Base-by-base conservation (phyloP, 2,329 filamentous ascomycete genomes). In the Fusarium graminum region DNA sequence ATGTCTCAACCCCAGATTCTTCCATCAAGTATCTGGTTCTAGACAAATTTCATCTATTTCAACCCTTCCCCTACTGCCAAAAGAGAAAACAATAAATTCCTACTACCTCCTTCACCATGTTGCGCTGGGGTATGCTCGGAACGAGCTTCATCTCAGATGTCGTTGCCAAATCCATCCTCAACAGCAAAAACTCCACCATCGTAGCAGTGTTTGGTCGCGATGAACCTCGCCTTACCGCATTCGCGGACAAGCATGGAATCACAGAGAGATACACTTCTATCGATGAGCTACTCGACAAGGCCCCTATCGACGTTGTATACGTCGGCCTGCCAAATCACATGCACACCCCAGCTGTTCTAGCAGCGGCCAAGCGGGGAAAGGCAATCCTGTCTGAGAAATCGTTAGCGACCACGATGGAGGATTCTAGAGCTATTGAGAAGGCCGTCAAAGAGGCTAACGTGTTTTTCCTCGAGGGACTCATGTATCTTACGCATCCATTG, bases 71-170 rank as follows among this genome's bases (percentile, higher is more conserved):
- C 16, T 2, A 26, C 28, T 3, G 5, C 3, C 4, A 19, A 13
- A 4, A 17, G 9, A 4, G 12, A 8, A 10, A 13, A 3, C 3
- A 8, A 6, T 6, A 7, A 22, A 6, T 22, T 7, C 3, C 7
- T 10, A 2, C 12, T 13, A n/a, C 1, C 6, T 36, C 4, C 4
- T 43, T 59, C 30, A 4, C 26, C 10, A 25, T 28, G 14, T 17
- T 59, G n/a, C 57, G 57, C 2, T 60, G 57, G 57, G 57, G 57
- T 2, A 52, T 60, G 54, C 54, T 60, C 32, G 57, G 57, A 22
- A 60, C 57, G 22, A 60, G 57, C 44, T 59, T 60, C 32, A 60
- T 60, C 19, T 60, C 57, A 13, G 57, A 60, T 38, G 39, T 59
- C 4, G 57, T 60, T 7, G 57, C 57, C 7, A 58, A 36, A 28